These are phyloP conservation scores for Candida lessepsii DNA, from an alignment of 805 yeast genomes.

Conservation along the genomic window DNA sequence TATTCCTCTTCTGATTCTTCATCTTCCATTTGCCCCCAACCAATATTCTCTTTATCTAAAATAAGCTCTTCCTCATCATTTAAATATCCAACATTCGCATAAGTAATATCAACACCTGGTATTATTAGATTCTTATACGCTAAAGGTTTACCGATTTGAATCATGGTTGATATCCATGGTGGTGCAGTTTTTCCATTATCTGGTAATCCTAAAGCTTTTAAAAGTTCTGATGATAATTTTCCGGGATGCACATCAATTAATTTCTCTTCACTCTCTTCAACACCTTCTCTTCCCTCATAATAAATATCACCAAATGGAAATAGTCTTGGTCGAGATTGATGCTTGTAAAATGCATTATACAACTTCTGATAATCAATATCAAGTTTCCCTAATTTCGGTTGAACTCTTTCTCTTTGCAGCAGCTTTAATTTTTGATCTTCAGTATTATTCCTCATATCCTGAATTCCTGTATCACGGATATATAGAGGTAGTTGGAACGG, in stretches of 20 bases:
- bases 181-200: slow-evolving; percentile 49
- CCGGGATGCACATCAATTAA: slow-evolving; percentile 62
- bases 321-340: slow-evolving; percentile 71
- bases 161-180: slow-evolving; percentile 80
- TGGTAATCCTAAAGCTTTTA: slow-evolving; percentile 67
- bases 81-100: slow-evolving; percentile 35
- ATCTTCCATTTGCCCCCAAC: slow-evolving; percentile 38
- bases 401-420: slow-evolving; percentile 77
- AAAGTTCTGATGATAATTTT: slow-evolving; percentile 54
- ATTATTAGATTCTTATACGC: slow-evolving; percentile 65
- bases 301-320: slow-evolving; percentile 72
- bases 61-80: slow-evolving; percentile 13
- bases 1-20: slow-evolving; percentile 26
- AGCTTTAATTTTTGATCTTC: slow-evolving; percentile 65
- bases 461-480: slow-evolving; percentile 79
- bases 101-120: slow-evolving; percentile 44
- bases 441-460: slow-evolving; percentile 73
- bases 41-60: slow-evolving; percentile 14
- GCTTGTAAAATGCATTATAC: slow-evolving; percentile 82
- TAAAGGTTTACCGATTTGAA: slow-evolving; percentile 77
- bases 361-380: slow-evolving; percentile 84
- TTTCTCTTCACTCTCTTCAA: slow-evolving; percentile 37
- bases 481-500: slow-evolving; percentile 78
- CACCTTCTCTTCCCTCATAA: slow-evolving; percentile 69
- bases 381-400: slow-evolving; percentile 81